Conservation (phyloP, 176 grass and related monocot genomes). For the Avena eriantha region DNA sequence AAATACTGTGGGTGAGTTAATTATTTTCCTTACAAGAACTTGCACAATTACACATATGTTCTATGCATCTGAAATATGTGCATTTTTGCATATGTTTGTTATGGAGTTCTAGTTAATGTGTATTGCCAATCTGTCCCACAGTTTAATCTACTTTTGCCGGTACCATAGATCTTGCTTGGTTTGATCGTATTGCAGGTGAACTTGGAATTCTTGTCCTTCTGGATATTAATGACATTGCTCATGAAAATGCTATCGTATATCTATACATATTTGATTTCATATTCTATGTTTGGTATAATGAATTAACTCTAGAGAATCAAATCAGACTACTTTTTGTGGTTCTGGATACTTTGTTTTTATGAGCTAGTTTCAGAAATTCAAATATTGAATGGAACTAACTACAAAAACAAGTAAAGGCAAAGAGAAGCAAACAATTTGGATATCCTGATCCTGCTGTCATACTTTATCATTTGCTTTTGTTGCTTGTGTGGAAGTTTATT, state of each 20-base stretch:
- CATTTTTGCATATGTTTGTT: constrained; percentile 1
- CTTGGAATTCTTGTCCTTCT: constrained; percentile 4
- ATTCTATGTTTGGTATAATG: not conserved
- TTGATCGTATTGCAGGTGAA: constrained; percentile 4
- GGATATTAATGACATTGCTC: constrained; percentile 12
- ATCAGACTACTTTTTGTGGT: not conserved
- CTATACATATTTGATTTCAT: not conserved
- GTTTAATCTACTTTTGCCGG: constrained; percentile 30
- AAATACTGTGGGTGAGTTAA: constrained; percentile 87
- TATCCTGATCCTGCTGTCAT: constrained; percentile 13
- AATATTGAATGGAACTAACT: not conserved
- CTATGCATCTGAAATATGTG: constrained; percentile 11
- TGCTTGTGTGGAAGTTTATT: constrained; percentile 36
- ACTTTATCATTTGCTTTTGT: constrained; percentile 17
- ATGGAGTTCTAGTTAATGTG: constrained; percentile 14
- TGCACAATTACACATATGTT: constrained; percentile 10
- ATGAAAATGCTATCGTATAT: not conserved
- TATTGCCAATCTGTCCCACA: not conserved
- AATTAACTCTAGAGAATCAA: not conserved
- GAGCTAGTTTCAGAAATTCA: constrained; percentile 23
- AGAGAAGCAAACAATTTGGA: not conserved
- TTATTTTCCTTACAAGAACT: constrained; percentile 27
- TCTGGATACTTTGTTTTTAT: constrained; percentile 9
- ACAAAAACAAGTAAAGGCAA: not conserved
- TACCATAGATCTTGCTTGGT: constrained; percentile 4